Base-by-base conservation (phyloP, 371 early-diverging fungal genomes). In the Choanephora cucurbitarum region DNA sequence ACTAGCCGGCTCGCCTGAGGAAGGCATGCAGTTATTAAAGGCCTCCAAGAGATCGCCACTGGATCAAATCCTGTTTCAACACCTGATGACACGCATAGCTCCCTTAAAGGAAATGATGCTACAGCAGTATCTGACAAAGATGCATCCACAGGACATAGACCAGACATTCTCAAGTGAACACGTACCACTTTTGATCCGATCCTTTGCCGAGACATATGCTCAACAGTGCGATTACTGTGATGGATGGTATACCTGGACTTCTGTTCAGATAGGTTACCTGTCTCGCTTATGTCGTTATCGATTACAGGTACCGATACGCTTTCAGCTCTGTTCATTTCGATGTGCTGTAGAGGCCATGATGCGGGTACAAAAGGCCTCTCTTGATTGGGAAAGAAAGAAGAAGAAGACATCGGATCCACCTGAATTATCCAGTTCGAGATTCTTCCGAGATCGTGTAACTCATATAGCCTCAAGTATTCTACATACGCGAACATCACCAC, bases 221-320 rank as follows among this genome's bases (percentile, higher is more conserved):
- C 24, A 48, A 5, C 76, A 72, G 47, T 76, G 77, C 34, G 77
- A 73, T 49, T 48, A 39, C 21, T 76, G 77, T 23, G 40, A 51
- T 2, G 23, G 44, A 3, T 73, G 73, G 71, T 69, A 61, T 46
- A 67, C 52, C 3, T 19, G 58, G 1, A 67, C 66, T 5, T 45
- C 23, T 11, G 49, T 62, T 23, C 62, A 76, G 37, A 51, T 76
- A 13, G 77, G 67, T 1, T 69, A 67, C 44, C 41, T 67, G 1
- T 53, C 66, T 7, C 37, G 69, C 0, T 28, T 76, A n/a, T 66
- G 73, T 21, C 58, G 66, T 19, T 58, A 62, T 23, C 59, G 69
- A 6, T 13, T 62, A 1, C 55, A 58, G 4, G 60, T 71, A 3
- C 73, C 77, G 8, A 57, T 76, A 9, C 60, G 73, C 23, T 70